Evolutionary conservation across 768 basidiomycete genomes (phyloP), one percentile per base, ranked within the genome.

Genomic region (Mycena epipterygia): DNA sequence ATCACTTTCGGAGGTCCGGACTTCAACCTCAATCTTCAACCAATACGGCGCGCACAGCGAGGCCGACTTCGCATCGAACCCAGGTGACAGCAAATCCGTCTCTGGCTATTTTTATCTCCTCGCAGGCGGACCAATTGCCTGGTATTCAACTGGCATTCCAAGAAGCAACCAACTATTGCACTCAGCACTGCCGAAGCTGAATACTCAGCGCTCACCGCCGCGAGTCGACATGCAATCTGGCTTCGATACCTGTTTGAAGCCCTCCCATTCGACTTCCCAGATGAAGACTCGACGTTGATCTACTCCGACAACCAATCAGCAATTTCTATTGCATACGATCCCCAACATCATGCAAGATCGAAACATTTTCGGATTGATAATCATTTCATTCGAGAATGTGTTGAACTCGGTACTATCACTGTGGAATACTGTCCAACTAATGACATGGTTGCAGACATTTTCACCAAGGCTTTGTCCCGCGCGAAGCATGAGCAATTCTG

Each of bases 81-180:
- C 51, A n/a, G 72, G 75, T 39, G 71, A 71, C 46, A 59, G 76
- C 41, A 44, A 74, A 27, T 79, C 80, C 19, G 73, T 75, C 5
- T 75, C 75, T n/a, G 79, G 77, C 6, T 79, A 76, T 56, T 56
- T 76, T 14, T 78, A 72, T 48, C 70, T 73, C 23, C 27, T 75
- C 13, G 74, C 65, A 29, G 74, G 76, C 16, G 73, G 74, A 1
- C 56, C 74, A 3, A 75, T 80, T 29, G 66, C 73, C 29, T 80
- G 79, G 79, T 65, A 69, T 17, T n/a, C n/a, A n/a, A n/a, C n/a
- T n/a, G n/a, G n/a, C n/a, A n/a, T n/a, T 46, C 58, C 0, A 60
- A 60, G 58, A 60, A 60, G n/a, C 58, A 60, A 33, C 58, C 58
- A 0, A 60, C 58, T 9, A 42, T 60, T 30, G 58, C 58, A 13